A percentile compares a stretch with the other conserved stretches of the same genome.
Evolutionary conservation across 352 stramenopile species (phyloP).

Genomic region (Phytophthora pistaciae): DNA sequence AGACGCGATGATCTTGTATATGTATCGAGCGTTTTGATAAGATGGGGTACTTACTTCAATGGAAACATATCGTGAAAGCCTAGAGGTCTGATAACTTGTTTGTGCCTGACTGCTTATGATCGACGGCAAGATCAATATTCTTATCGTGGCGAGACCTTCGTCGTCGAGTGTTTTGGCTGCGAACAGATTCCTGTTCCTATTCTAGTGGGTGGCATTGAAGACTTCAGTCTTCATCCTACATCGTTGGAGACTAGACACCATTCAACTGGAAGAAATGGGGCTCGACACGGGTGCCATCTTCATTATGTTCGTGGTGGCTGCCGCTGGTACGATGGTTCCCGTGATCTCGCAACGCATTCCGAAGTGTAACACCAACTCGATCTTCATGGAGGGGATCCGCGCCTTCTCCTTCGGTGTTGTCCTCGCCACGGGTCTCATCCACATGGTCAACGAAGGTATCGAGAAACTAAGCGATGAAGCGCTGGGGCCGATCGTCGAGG

Average conservation of each 20-base stretch:
- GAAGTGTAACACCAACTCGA: constrained; percentile 21
- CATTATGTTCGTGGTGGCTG: constrained; percentile 52
- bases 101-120: no score
- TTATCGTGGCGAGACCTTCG: not conserved
- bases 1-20: not conserved
- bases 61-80: no score
- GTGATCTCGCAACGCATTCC: constrained; percentile 39
- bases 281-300: constrained; percentile 52
- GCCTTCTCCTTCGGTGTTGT: constrained; percentile 66
- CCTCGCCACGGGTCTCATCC: constrained; percentile 62
- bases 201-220: not conserved
- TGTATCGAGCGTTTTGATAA: not conserved
- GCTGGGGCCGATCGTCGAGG: constrained; percentile 48
- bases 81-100: no score
- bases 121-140: not conserved
- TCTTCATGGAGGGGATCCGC: constrained; percentile 47
- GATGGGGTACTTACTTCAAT: no score
- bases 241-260: not conserved
- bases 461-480: constrained; percentile 58
- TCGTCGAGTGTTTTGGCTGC: not conserved
- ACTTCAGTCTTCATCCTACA: not conserved
- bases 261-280: constrained; percentile 32
- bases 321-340: constrained; percentile 40
- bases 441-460: constrained; percentile 68
- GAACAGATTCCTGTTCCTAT: not conserved